Percentiles rank a stretch among this genome's conserved stretches.
Evolutionary conservation across 2,329 filamentous ascomycete genomes (phyloP).

Genomic region (Apiospora kogelbergensis): DNA sequence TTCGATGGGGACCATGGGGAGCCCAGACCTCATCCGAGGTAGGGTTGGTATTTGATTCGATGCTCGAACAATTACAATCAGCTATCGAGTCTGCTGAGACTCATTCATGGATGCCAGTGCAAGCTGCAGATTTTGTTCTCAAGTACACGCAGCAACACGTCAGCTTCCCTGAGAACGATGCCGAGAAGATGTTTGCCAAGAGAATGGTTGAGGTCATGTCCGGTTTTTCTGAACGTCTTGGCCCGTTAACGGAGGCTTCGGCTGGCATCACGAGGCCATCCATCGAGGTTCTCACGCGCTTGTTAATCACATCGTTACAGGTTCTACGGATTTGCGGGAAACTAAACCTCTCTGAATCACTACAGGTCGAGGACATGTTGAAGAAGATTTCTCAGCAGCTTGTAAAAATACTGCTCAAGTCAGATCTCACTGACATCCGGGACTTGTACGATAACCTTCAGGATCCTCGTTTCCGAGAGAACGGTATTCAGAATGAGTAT

Average conservation of each 20-base stretch:
- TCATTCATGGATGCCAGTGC: conserved; percentile 22
- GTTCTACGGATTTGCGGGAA: conserved; percentile 44
- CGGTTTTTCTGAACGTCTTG: conserved; percentile 39
- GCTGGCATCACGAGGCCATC: conserved; percentile 28
- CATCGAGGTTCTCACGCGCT: conserved; percentile 36
- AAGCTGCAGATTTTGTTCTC: conserved; percentile 45
- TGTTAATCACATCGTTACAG: conserved; percentile 38
- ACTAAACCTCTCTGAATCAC: conserved; percentile 33
- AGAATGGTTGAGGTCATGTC: conserved; percentile 44
- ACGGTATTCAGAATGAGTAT: conserved; percentile 51
- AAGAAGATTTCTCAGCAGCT: conserved; percentile 39
- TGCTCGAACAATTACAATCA: conserved; percentile 46
- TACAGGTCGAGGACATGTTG: conserved; percentile 50
- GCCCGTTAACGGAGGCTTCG: conserved; percentile 20
- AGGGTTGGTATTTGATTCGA: conserved; percentile 60
- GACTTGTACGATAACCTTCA: conserved; percentile 50
- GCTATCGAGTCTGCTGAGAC: conserved; percentile 23
- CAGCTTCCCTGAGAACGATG: conserved; percentile 35
- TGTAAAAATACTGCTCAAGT: conserved; percentile 39
- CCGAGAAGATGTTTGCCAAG: conserved; percentile 41
- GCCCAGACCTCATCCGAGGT: conserved; percentile 60
- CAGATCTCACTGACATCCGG: conserved; percentile 44
- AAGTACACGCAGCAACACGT: conserved; percentile 46
- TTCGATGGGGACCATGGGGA: conserved; percentile 59
- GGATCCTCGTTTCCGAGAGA: conserved; percentile 43